These are phyloP conservation scores for Gaeumannomyces tritici DNA, from an alignment of 2,329 filamentous ascomycete species.

Conservation along the genomic window DNA sequence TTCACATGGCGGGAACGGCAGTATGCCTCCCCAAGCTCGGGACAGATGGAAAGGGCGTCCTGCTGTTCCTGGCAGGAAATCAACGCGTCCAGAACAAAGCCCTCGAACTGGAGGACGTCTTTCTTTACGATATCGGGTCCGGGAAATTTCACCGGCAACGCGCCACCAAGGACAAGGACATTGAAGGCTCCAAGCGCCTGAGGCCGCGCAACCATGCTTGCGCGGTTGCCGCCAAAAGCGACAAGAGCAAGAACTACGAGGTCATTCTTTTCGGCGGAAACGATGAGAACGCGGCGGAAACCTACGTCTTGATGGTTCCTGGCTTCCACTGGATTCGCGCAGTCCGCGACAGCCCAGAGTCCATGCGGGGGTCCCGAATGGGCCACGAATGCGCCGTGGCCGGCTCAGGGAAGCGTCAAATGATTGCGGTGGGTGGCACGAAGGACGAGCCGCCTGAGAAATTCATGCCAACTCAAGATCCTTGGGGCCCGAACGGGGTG, in stretches of 20 bases:
- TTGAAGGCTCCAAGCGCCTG: neutral
- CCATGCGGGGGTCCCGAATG: neutral
- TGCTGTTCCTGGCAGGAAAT: neutral
- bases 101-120: too few relatives aligned
- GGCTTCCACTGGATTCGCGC: neutral
- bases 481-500: neutral
- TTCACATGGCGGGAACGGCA: neutral
- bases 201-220: neutral
- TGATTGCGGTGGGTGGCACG: neutral
- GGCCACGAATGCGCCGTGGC: neutral
- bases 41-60: neutral
- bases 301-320: neutral
- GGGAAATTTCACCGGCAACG: too few relatives aligned
- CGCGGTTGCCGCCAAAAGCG: neutral
- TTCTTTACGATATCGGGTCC: neutral
- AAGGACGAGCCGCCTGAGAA: neutral
- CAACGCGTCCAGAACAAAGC: too few relatives aligned
- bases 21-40: neutral
- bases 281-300: neutral
- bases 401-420: neutral
- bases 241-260: neutral
- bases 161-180: too few relatives aligned
- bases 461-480: neutral
- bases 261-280: neutral
- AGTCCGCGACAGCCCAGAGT: neutral